Evolutionary conservation across 768 basidiomycete species (phyloP), one percentile per base, ranked within the genome.

Genomic region (Pleurotus sapidus): DNA sequence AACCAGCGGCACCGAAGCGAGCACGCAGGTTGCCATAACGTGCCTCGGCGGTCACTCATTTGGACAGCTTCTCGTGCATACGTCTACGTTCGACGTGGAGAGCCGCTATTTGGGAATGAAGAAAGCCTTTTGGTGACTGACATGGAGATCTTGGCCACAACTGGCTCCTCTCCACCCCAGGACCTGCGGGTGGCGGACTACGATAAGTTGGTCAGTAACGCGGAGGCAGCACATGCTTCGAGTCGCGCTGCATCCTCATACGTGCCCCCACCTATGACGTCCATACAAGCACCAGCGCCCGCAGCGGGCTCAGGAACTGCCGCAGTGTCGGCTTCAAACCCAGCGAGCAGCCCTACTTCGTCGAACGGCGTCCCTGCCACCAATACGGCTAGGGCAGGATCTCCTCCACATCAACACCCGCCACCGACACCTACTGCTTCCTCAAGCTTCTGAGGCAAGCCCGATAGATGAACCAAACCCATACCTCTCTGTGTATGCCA

Each of bases 51-150:
- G 51, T n/a, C 34, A 38, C 5, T 54, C 51, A 5, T 42, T 54
- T 5, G 51, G 51, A n/a, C 51, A 54, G 23, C 51, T 54, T 38
- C 39, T 54, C 5, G 51, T 54, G 20, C 25, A 54, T 38, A 42
- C 39, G 12, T 54, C 51, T n/a, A 18, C 39, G 5, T 54, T 54
- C 37, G 51, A 54, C 11, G 24, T 54, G 23, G 51, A 54, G 14
- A 54, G 51, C 24, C 51, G 51, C 20, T 42, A 54, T 30, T 38
- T 23, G 39, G 51, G 51, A 5, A 54, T 54, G 51, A 54, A 54
- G 51, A 54, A 54, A 25, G 51, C 51, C 51, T 3, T 54, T 54
- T 8, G 51, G 51, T 3, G 51, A 54, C n/a, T 12, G 51, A 54
- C 23, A 54, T 54, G 51, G 51, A 54, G 15, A 40, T 54, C 8